Base-by-base conservation (phyloP, 176 grass and related monocot genomes). In the Lolium multiflorum region DNA sequence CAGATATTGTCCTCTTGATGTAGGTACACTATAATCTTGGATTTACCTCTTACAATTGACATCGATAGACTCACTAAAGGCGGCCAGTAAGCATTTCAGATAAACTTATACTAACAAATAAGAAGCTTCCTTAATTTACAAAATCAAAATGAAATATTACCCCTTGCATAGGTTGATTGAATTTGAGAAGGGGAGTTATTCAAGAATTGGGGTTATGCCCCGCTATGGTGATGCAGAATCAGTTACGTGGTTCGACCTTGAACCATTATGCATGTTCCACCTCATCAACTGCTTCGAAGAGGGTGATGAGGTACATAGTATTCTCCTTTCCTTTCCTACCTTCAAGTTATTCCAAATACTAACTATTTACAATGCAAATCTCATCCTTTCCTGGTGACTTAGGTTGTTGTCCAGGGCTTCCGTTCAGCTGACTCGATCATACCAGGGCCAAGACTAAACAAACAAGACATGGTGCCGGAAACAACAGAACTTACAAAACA, bases 21-120 rank as follows among this genome's bases (percentile, higher is more conserved):
- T 68, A 92, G 88, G 84, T 84, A 92, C 84, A 92, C 90, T n/a
- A 72, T 92, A 81, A 87, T 92, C 24, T 48, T 90, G 65, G 91
- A 92, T 60, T 3, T 90, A 46, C 91, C 88, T 18, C 88, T 92
- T 74, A 92, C 88, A 5, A 78, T 92, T 13, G 85, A 92, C 57
- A 78, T 90, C 12, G 71, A 22, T 46, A 87, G 91, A 71, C 70
- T 90, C 16, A 62, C 77, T 24, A 87, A 54, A 78, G 81, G 88
- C 1, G 84, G 81, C 41, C 85, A 67, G 91, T 92, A 85, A 90
- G 88, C 87, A 84, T 77, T 62, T 54, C 56, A 65, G 2, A 25
- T 5, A 72, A 82, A 50, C 20, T 43, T 49, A 28, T 65, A 8
- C 31, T 0, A 20, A 37, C 35, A 62, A 80, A 81, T 7, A 87